Base-by-base conservation (phyloP, 768 basidiomycete genomes). In the Tephrocybe sp. region DNA sequence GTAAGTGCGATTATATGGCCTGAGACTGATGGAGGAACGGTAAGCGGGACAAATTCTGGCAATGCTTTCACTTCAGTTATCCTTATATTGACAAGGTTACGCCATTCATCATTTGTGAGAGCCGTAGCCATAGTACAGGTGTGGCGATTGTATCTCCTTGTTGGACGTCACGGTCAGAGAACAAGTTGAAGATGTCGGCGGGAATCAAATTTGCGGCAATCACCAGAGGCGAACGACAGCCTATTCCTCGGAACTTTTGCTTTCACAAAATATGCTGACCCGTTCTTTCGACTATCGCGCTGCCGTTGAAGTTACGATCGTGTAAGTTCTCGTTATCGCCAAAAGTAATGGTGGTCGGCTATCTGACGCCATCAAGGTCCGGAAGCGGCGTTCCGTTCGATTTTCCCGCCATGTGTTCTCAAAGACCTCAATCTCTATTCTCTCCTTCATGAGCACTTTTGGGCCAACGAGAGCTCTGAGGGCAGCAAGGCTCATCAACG, bases 91-190 rank as follows among this genome's bases (percentile, higher is more conserved):
- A 74, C 67, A 21, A 64, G 49, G 12, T 39, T 39, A 12, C 51
- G 35, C 74, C 73, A 74, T 51, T 72, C 61, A 18, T 61, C 61
- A 45, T 69, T 67, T 9, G 67, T 61, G 27, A 56, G 51, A 18
- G 51, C 47, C 64, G 64, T 66, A 19, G 36, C 28, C 15, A 16
- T 18, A 19, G 18, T 38, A 12, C 32, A 34, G 11, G n/a, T n/a
- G n/a, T n/a, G n/a, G n/a, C n/a, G n/a, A n/a, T n/a, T n/a, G n/a
- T n/a, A n/a, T n/a, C n/a, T n/a, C n/a, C n/a, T n/a, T n/a, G n/a
- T n/a, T n/a, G n/a, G n/a, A n/a, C n/a, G n/a, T n/a, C n/a, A n/a
- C n/a, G n/a, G n/a, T n/a, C n/a, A n/a, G n/a, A n/a, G n/a, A n/a
- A n/a, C n/a, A n/a, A n/a, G n/a, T n/a, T n/a, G n/a, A n/a, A n/a